Evolutionary conservation across 805 yeast species (phyloP), one percentile per base, ranked within the genome.

Genomic region (Pichia ethanolica): DNA sequence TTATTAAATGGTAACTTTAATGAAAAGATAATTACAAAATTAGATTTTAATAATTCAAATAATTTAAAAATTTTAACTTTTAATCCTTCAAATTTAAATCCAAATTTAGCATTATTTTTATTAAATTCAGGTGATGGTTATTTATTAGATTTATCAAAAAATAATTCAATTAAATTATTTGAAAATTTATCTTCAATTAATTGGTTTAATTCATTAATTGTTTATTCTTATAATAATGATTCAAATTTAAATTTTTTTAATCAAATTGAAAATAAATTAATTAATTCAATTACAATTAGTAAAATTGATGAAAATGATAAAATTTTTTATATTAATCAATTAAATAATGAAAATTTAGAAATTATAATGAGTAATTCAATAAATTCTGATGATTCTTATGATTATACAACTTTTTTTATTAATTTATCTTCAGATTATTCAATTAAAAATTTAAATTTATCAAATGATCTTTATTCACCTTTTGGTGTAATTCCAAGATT

Each of bases 401-500:
- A 41, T 4, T 44, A 32, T 36, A 26, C 14, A 14, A 28, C 42
- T 42, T 59, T 53, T 8, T 50, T 48, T 27, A 38, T 45, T 12
- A 37, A 42, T 10, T 27, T 49, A 6, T 13, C 34, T 35, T 7
- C 35, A 30, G 35, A 34, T 30, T 28, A 36, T n/a, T 37, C 39
- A 7, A 37, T 32, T 7, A 14, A 9, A 4, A 11, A 48, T 10
- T 65, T 64, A 2, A 28, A 43, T 20, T 8, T 14, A 4, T 30
- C 51, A 5, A 32, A 41, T 30, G 37, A 35, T 9, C 41, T 54
- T 39, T 58, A 20, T 20, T 42, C 48, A 26, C 77, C 85, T 0
- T 81, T 71, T 56, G 81, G 82, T 1, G 65, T 73, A 0, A 67
- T 72, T 0, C 66, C 72, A 47, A 69, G 89, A 56, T 61, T 61